Evolutionary conservation across 352 stramenopile genomes (phyloP), one percentile per base, ranked within the genome.

Genomic region (Phytophthora litchii): DNA sequence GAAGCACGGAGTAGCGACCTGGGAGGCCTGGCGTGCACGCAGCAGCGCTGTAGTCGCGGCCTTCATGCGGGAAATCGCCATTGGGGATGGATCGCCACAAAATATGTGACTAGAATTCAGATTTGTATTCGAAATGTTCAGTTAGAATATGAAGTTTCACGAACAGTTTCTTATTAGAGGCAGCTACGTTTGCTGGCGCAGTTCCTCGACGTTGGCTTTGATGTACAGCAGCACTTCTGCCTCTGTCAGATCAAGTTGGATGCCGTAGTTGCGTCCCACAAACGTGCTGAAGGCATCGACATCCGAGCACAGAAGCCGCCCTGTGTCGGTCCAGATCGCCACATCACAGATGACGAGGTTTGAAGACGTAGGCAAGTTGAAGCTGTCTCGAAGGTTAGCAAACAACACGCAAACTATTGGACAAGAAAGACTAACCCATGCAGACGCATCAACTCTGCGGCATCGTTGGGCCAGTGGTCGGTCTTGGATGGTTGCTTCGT

Each of bases 141-240:
- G 23, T 27, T 27, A 27, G 23, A 27, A 27, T 5, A 27, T 27
- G 23, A 27, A 27, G 23, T 27, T 27, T 27, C 23, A 27, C 3
- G 3, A 27, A 27, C 3, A 27, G 23, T 5, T 5, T 27, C 23
- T 55, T 16, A 54, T 12, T 42, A 38, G 5, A 6, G n/a, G 11
- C 20, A 54, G 60, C 35, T 78, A n/a, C n/a, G n/a, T 62, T 13
- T 71, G 63, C 3, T 73, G 61, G 0, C 77, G 71, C 37, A 86
- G 54, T 52, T 90, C 82, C 19, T 92, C 78, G 38, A 89, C 64
- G 64, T 92, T 89, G 14, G 78, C 76, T 43, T 86, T 88, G 49
- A 88, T 74, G 58, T 88, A 84, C 14, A 89, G 63, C 37, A 78
- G 51, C 20, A 92, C 53, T 46, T 92, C 82, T 6, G 76, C 59